Evolutionary conservation across 768 basidiomycete species (phyloP).

Genomic region (Candolleomyces eurysporus): DNA sequence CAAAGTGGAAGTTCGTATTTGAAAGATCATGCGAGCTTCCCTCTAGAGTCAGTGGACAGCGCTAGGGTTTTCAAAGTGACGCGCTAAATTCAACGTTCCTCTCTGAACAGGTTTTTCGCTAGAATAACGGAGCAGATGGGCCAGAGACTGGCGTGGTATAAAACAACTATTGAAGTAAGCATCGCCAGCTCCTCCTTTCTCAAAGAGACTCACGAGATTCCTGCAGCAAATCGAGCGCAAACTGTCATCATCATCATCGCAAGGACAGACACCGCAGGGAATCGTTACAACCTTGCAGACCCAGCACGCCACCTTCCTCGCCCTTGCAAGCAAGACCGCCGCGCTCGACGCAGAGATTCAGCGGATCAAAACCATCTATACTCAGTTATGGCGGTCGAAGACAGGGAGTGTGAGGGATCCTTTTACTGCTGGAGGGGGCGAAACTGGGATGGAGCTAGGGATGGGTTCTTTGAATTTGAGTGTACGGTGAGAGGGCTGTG

Average conservation of each 20-base stretch:
- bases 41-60: slow-evolving; percentile 61
- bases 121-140: slow-evolving; percentile 71
- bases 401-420: slow-evolving; percentile 85
- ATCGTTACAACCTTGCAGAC: slow-evolving; percentile 77
- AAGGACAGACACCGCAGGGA: slow-evolving; percentile 76
- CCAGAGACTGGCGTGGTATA: slow-evolving; percentile 74
- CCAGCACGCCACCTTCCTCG: slow-evolving; percentile 74
- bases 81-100: neutral
- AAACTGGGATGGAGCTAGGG: slow-evolving; percentile 3
- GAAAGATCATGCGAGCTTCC: slow-evolving; percentile 80
- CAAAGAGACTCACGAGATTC: neutral
- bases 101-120: slow-evolving; percentile 59
- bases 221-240: slow-evolving; percentile 81
- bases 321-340: slow-evolving; percentile 76
- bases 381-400: slow-evolving; percentile 74
- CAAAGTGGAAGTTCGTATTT: slow-evolving; percentile 68
- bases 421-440: slow-evolving; percentile 43
- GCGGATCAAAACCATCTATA: slow-evolving; percentile 72
- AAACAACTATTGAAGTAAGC: slow-evolving; percentile 72
- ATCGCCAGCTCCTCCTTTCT: neutral
- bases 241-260: slow-evolving; percentile 61
- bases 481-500: slow-evolving; percentile 1
- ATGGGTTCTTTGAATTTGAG: slow-evolving; percentile 3
- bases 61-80: neutral
- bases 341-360: slow-evolving; percentile 71